Conservation (phyloP, 2,329 filamentous ascomycete species). For the Polychaeton citri region DNA sequence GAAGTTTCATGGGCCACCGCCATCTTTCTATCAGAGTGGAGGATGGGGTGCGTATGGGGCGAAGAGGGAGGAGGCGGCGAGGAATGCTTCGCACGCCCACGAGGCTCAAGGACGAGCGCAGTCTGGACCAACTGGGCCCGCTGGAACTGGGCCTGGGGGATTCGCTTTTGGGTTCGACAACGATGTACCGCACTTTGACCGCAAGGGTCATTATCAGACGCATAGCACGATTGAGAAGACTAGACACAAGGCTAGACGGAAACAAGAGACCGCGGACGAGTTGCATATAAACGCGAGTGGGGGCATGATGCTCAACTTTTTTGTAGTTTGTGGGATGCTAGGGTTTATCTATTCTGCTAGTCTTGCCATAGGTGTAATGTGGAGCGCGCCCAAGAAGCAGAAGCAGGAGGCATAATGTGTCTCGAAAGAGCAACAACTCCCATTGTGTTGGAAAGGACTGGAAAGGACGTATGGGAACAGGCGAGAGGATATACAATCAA, state of each 20-base stretch:
- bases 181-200: constrained; percentile 67
- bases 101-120: constrained; percentile 12
- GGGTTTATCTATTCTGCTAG: not conserved
- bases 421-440: too few species aligned
- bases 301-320: constrained; percentile 7
- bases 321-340: constrained; percentile 2
- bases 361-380: not conserved
- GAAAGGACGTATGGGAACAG: too few species aligned
- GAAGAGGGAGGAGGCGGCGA: constrained; percentile 39
- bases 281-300: constrained; percentile 1
- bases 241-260: constrained; percentile 10
- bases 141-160: constrained; percentile 31
- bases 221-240: constrained; percentile 43
- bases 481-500: too few species aligned
- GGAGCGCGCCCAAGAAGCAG: not conserved
- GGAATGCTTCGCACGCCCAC: constrained; percentile 16
- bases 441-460: too few species aligned
- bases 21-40: constrained; percentile 72
- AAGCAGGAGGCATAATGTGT: not conserved
- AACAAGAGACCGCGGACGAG: constrained; percentile 6
- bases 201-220: constrained; percentile 56
- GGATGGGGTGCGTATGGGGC: constrained; percentile 57
- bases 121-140: constrained; percentile 7
- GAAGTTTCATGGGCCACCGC: constrained; percentile 73
- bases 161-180: constrained; percentile 45